phyloP scores from a whole-genome alignment of 345 rosid species.

The Microthlaspi erraticum region DNA sequence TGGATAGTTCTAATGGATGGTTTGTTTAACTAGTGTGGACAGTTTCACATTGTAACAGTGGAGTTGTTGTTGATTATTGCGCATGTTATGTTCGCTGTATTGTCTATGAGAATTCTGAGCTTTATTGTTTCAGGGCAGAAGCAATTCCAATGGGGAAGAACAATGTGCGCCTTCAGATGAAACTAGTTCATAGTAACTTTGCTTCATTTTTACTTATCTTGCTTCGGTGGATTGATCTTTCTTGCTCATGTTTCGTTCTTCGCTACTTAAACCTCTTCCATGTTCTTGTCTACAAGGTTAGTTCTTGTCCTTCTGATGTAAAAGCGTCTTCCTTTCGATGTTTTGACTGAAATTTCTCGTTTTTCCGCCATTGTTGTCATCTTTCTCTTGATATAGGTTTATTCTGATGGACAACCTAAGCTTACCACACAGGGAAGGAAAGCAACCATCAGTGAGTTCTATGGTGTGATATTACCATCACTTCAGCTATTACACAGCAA shows the following conservation, averaged over 20 bases:
- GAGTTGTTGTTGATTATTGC: conserved; percentile 12
- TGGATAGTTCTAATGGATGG: too few relatives aligned
- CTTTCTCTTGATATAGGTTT: conserved; percentile 46
- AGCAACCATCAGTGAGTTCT: conserved; percentile 89
- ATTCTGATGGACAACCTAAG: conserved; percentile 67
- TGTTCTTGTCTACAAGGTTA: conserved; percentile 82
- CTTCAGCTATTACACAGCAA: conserved; percentile 73
- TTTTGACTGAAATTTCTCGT: not conserved
- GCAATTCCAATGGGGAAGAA: conserved; percentile 85
- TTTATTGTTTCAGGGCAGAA: conserved; percentile 65
- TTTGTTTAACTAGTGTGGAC: too few relatives aligned
- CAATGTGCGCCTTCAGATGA: conserved; percentile 82
- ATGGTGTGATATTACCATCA: conserved; percentile 92
- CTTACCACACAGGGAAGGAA: conserved; percentile 75
- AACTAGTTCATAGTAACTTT: conserved; percentile 79
- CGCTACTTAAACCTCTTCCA: conserved; percentile 87
- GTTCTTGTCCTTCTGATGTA: conserved; percentile 16
- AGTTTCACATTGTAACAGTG: not conserved
- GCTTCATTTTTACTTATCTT: conserved; percentile 76
- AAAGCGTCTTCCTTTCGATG: conserved; percentile 10
- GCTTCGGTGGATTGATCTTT: conserved; percentile 87
- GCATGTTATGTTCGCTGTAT: conserved; percentile 22
- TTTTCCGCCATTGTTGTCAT: conserved; percentile 17
- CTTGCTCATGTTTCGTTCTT: conserved; percentile 73
- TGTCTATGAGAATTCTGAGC: conserved; percentile 28